Evolutionary conservation across 768 basidiomycete genomes (phyloP).

Genomic region (Agrocybe chaxingu): DNA sequence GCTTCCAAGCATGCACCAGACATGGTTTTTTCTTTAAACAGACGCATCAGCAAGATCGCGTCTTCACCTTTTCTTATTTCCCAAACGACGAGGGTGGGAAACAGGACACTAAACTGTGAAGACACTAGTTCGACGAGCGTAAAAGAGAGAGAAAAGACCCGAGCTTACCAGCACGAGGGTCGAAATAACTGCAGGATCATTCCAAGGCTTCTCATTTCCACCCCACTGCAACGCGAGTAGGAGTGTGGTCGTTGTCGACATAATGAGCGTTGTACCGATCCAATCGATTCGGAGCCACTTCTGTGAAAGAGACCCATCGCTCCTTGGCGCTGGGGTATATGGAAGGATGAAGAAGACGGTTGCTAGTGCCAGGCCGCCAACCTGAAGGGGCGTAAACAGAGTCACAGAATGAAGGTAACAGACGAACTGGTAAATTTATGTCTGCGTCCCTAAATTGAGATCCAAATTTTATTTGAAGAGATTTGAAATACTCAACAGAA

Average conservation of each 20-base stretch:
- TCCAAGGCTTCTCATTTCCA: constrained; percentile 44
- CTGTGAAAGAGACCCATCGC: constrained; percentile 9
- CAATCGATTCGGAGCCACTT: constrained; percentile 28
- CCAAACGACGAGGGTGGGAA: not conserved
- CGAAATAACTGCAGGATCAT: constrained; percentile 29
- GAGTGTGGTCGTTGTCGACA: constrained; percentile 32
- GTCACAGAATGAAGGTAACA: no score
- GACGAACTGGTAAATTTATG: no score
- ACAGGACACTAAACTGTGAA: not conserved
- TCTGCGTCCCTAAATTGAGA: no score
- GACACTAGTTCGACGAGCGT: not conserved
- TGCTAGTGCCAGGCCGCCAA: no score
- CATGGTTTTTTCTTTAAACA: constrained; percentile 2
- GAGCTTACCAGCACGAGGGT: constrained; percentile 7
- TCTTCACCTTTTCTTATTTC: constrained; percentile 1
- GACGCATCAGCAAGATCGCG: constrained; percentile 1
- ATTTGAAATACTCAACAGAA: no score
- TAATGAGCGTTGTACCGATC: constrained; percentile 33
- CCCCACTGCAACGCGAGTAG: constrained; percentile 46
- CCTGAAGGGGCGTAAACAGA: no score
- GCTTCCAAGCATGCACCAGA: constrained; percentile 2
- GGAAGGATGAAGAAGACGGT: no score
- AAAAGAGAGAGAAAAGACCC: not conserved
- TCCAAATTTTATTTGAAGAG: no score
- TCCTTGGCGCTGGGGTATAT: not conserved